Base-by-base conservation (phyloP, 805 yeast genomes). In the Spencermartinsiella europaea region DNA sequence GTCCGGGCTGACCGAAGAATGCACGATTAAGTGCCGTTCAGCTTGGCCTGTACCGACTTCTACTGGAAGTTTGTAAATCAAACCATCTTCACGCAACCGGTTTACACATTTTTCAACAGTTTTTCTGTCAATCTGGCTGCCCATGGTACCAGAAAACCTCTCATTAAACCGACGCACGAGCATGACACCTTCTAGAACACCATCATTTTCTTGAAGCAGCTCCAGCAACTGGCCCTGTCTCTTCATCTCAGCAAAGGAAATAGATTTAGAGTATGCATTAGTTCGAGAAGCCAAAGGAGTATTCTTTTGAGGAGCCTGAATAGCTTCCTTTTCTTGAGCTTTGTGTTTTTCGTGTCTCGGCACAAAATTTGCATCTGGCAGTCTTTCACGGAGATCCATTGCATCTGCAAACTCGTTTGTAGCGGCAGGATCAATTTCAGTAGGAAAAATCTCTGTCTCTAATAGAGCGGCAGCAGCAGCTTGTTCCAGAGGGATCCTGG, bases 121-220 rank as follows among this genome's bases (percentile, higher is more conserved):
- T 44, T 72, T 73, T 28, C 76, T 71, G 53, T 83, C 90, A 15
- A 80, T 67, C 1, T 61, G 62, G 12, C 75, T 68, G 0, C 72
- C 73, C 51, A 52, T 42, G 0, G 39, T 20, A 7, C 42, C 50
- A 2, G 48, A 40, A 20, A 75, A 52, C 15, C 51, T 54, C 2
- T 65, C 69, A n/a, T 77, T 69, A 1, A 81, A 53, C 3, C 57
- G 61, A 7, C 65, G 67, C 34, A 68, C 58, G 31, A 81, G 64
- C 7, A 59, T 64, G 14, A 54, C 58, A n/a, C 76, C 73, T 21
- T 68, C 68, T 3, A 71, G 53, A 2, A 76, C 74, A 14, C 82
- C 83, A 14, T 70, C 69, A 22, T 67, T 55, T 22, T 73, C 70
- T 4, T 65, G 61, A 3, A 80, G 52, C 7, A 77, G 55, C 7